phyloP scores from a whole-genome alignment of 2,329 filamentous ascomycete genomes.

The Venturia oleaginea region DNA sequence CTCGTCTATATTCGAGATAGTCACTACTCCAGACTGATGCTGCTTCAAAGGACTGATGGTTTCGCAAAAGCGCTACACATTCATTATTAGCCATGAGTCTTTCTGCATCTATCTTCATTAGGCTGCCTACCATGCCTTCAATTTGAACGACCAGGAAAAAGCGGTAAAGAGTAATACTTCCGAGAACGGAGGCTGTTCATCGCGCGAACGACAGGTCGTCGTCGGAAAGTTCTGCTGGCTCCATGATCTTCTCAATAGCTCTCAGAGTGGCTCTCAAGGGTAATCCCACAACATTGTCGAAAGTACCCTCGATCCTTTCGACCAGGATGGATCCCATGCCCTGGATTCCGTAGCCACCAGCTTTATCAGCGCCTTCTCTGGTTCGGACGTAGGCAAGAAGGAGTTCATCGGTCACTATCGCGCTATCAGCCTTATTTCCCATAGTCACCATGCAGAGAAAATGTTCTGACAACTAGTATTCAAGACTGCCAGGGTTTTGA shows the following conservation, averaged over 20 bases:
- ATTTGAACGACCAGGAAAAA: too few species aligned
- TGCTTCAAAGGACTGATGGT: too few species aligned
- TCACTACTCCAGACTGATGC: too few species aligned
- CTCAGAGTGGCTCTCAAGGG: constrained; percentile 70
- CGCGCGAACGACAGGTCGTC: constrained; percentile 11
- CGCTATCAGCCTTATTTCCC: neutral
- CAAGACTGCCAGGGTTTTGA: neutral
- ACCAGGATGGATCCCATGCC: constrained; percentile 79
- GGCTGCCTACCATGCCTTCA: too few species aligned
- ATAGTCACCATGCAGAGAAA: neutral
- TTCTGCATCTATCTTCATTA: too few species aligned
- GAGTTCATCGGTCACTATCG: constrained; percentile 63
- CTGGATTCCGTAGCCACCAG: constrained; percentile 90
- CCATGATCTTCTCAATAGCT: constrained; percentile 81
- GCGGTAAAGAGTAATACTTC: neutral
- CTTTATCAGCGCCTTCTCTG: constrained; percentile 89
- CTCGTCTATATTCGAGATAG: too few species aligned
- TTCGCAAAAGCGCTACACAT: too few species aligned
- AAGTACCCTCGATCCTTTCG: constrained; percentile 78
- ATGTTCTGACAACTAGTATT: neutral
- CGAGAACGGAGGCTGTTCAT: neutral
- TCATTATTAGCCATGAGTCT: too few species aligned
- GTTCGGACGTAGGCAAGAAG: constrained; percentile 73
- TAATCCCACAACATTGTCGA: constrained; percentile 90
- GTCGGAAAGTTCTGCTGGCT: constrained; percentile 46